Evolutionary conservation across 2,329 filamentous ascomycete genomes (phyloP).

Genomic region (Pestalotiopsis sp.): DNA sequence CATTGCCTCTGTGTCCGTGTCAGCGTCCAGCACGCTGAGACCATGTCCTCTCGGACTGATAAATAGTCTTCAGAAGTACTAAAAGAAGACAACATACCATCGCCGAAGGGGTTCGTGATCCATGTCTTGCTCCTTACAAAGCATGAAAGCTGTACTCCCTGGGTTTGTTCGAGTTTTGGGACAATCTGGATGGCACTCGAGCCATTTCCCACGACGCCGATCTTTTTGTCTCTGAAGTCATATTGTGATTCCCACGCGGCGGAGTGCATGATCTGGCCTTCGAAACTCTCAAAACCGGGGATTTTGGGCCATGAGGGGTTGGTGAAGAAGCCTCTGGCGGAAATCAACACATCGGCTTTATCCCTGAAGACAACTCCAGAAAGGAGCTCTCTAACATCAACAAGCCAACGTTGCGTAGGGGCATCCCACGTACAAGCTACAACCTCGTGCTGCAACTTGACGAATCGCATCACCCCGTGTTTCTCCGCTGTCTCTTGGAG

Average conservation of each 20-base stretch:
- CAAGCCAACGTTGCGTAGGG: constrained; percentile 40
- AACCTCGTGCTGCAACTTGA: constrained; percentile 46
- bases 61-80: not conserved
- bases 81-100: constrained; percentile 25
- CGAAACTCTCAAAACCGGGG: constrained; percentile 40
- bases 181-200: constrained; percentile 57
- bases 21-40: not conserved
- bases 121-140: constrained; percentile 54
- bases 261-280: constrained; percentile 48
- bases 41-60: too few species aligned
- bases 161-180: constrained; percentile 46
- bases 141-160: constrained; percentile 42
- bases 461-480: constrained; percentile 48
- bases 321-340: constrained; percentile 44
- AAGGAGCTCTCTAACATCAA: constrained; percentile 35
- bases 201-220: constrained; percentile 54
- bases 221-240: constrained; percentile 48
- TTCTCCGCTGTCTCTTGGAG: constrained; percentile 47
- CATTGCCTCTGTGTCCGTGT: not conserved
- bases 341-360: constrained; percentile 40
- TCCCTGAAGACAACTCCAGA: constrained; percentile 42
- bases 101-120: constrained; percentile 51
- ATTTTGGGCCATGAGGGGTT: constrained; percentile 47
- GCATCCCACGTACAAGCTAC: constrained; percentile 43
- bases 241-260: constrained; percentile 47